These are phyloP conservation scores for Ceratobasidium sp. DNA, from an alignment of 1,284 basidiomycete species.

Conservation along the genomic window DNA sequence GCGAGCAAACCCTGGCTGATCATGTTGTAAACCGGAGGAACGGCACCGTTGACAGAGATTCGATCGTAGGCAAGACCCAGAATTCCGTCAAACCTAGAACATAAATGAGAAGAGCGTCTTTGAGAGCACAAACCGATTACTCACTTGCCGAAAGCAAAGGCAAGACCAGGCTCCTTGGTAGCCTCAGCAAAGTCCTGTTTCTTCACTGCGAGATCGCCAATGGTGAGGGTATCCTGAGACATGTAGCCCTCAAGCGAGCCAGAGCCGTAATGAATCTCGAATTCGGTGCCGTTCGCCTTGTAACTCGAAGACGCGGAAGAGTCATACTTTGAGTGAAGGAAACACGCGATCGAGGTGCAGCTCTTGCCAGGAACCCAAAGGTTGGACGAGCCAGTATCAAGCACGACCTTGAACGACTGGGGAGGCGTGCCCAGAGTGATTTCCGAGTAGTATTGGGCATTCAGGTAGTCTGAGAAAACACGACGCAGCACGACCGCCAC, in stretches of 20 bases:
- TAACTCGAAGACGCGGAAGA: conserved; percentile 84
- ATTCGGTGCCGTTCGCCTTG: conserved; percentile 91
- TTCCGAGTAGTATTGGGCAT: conserved; percentile 96
- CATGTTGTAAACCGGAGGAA: conserved; percentile 97
- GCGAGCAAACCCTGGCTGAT: conserved; percentile 86
- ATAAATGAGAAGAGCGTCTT: background rate
- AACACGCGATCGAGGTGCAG: conserved; percentile 98
- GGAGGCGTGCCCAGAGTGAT: conserved; percentile 85
- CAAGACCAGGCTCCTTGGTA: conserved; percentile 94
- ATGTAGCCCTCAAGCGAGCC: conserved; percentile 98
- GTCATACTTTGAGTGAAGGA: conserved; percentile 96
- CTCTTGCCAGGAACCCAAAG: conserved; percentile 90
- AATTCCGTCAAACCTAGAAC: conserved; percentile 89
- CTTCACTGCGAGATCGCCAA: conserved; percentile 86
- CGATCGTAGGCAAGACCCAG: conserved; percentile 96
- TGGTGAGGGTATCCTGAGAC: conserved; percentile 83
- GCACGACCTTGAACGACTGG: conserved; percentile 86
- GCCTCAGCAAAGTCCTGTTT: conserved; percentile 95
- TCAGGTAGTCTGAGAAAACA: conserved; percentile 83
- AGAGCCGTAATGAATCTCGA: conserved; percentile 95
- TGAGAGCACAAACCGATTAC: conserved; percentile 51
- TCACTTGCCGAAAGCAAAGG: conserved; percentile 96
- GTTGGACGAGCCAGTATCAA: conserved; percentile 92
- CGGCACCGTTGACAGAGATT: conserved; percentile 93
- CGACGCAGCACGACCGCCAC: conserved; percentile 40